phyloP scores from a whole-genome alignment of 2,329 filamentous ascomycete species.

The Botryotinia calthae region DNA sequence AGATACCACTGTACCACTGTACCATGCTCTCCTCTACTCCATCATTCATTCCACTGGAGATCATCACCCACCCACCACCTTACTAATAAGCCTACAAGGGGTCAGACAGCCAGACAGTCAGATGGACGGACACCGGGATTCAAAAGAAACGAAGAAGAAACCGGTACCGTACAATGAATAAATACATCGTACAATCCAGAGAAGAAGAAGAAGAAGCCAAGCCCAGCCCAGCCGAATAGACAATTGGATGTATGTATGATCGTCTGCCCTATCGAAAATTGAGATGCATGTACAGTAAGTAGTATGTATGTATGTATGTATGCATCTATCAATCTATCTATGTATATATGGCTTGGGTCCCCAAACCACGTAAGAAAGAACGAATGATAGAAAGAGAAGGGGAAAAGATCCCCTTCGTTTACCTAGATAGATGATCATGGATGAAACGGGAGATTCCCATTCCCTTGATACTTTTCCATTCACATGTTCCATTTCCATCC shows the following conservation, averaged over 20 bases:
- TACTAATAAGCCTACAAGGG: background rate
- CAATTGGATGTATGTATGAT: background rate
- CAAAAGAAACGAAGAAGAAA: background rate
- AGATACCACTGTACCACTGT: too few species aligned
- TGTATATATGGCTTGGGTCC: background rate
- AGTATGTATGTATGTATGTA: background rate
- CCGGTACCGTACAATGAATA: background rate
- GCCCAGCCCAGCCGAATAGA: background rate
- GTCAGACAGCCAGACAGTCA: background rate
- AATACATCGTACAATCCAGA: background rate
- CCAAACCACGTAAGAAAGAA: too few species aligned
- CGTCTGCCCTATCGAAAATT: conserved; percentile 15
- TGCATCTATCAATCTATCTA: background rate
- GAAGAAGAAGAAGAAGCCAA: background rate
- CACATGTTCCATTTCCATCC: too few species aligned
- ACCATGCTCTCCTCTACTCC: too few species aligned
- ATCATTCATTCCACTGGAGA: background rate
- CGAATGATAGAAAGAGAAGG: too few species aligned
- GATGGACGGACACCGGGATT: background rate
- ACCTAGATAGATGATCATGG: background rate
- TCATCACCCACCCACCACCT: background rate
- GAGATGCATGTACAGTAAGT: background rate
- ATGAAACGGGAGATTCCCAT: conserved; percentile 7
- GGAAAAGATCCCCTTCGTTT: background rate
- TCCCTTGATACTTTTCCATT: background rate